Evolutionary conservation across 2,329 filamentous ascomycete species (phyloP).

Genomic region (Colletotrichum sp.): DNA sequence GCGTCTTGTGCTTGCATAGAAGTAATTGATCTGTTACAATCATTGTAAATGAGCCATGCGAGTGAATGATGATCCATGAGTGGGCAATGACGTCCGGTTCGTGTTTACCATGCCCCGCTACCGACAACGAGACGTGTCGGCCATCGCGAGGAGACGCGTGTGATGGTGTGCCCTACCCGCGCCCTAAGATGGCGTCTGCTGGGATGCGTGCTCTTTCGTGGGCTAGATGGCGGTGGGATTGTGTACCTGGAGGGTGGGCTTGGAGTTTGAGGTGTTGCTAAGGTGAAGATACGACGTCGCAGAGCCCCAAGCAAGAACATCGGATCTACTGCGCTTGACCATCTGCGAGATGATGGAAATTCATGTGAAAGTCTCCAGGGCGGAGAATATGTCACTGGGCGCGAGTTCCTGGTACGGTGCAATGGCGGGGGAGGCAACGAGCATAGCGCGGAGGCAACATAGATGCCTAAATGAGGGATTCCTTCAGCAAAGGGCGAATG

Average conservation of each 20-base stretch:
- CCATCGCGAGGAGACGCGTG: not conserved
- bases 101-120: not conserved
- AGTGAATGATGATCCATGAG: not conserved
- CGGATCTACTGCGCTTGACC: accelerated
- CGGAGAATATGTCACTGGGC: not conserved
- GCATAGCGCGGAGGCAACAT: too few relatives aligned
- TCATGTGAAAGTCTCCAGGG: not conserved
- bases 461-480: too few relatives aligned
- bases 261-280: not conserved
- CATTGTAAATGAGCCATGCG: not conserved
- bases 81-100: not conserved
- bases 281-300: not conserved
- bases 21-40: not conserved
- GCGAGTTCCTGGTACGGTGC: not conserved
- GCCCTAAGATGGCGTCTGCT: not conserved
- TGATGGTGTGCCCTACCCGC: slow-evolving; percentile 1
- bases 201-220: not conserved
- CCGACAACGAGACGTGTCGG: not conserved
- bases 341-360: not conserved
- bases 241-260: not conserved
- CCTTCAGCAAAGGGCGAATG: not conserved
- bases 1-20: slow-evolving; percentile 16
- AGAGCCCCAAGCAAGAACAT: accelerated
- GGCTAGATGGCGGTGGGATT: not conserved
- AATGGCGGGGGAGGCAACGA: too few relatives aligned